phyloP scores from a whole-genome alignment of 441 rosid species.

The Syzygium syzygioides region DNA sequence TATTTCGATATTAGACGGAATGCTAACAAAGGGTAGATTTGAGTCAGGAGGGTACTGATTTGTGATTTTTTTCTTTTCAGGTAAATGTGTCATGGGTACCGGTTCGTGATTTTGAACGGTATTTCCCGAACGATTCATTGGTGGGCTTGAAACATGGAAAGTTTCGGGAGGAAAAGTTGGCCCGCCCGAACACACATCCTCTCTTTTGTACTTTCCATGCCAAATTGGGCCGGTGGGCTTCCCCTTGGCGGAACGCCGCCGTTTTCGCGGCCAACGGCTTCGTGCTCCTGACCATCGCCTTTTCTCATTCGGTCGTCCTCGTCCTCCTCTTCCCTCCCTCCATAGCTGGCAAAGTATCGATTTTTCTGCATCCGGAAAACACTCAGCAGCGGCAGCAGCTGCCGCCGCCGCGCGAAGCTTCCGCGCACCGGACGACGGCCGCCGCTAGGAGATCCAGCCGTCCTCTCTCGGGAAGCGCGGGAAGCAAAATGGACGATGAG shows the following conservation, averaged over 20 bases:
- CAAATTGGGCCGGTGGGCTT: background rate
- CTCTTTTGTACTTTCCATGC: background rate
- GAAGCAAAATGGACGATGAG: constrained; percentile 6
- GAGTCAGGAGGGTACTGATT: fast-evolving
- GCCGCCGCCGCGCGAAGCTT: background rate
- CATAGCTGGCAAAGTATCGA: background rate
- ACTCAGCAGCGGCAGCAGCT: too few species aligned
- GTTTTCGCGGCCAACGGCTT: background rate
- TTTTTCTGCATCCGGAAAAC: background rate
- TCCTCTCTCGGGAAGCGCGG: background rate
- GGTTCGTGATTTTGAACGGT: background rate
- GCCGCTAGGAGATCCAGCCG: background rate
- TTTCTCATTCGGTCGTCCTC: background rate
- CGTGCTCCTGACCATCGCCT: background rate
- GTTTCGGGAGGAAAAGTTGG: background rate
- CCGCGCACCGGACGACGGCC: background rate
- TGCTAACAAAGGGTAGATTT: background rate
- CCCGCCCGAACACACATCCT: background rate
- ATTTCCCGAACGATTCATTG: background rate
- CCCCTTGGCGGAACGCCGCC: background rate
- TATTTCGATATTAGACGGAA: fast-evolving
- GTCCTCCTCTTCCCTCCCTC: background rate
- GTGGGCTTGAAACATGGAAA: background rate
- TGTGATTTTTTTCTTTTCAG: background rate
- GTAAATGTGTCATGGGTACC: background rate